Evolutionary conservation across 345 rosid genomes (phyloP), one percentile per base, ranked within the genome.

Genomic region (Trapa incisa): DNA sequence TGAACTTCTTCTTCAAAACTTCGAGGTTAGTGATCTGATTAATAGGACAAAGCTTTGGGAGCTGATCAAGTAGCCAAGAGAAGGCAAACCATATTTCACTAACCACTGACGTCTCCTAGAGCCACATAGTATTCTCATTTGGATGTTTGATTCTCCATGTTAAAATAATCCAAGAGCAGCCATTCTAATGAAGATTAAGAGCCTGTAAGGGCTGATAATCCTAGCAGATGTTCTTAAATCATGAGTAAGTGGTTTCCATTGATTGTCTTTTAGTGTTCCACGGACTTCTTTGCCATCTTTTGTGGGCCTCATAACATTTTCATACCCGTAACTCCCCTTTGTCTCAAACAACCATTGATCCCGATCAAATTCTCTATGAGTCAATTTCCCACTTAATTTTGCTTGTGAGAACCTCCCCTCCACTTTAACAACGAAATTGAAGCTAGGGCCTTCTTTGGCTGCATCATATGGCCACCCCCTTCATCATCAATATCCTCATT

Each of bases 11-110:
- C 65, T 76, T 81, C 33, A 91, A 72, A 52, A 80, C 85, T 66
- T 73, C 81, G 5, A 83, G 86, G 73, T 88, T 87, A 58, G 84
- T 75, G 54, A 43, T 68, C 57, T 89, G 91, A 71, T 80, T 80
- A 41, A 87, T 63, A 0, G 96, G 97, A 29, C 74, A 78, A 22
- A 88, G 84, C 85, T 87, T 91, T 1, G 97, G 97, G 65, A 88
- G 82, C 78, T 91, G 93, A 66, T 91, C 96, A 6, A 88, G 86
- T 45, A 91, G 70, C 97, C 97, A 91, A 65, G 91, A 85, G 80
- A 88, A 88, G 64, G 87, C 93, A 64, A 91, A 88, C 97, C 97
- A 91, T 64, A 87, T 65, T 76, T 91, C 97, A 52, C 96, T 88
- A 67, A 84, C 64, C 6, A 85, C 82, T 9, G 96, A 91, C 82